These are phyloP conservation scores for Ustilago crameri DNA, from an alignment of 1,284 basidiomycete genomes.

Conservation along the genomic window DNA sequence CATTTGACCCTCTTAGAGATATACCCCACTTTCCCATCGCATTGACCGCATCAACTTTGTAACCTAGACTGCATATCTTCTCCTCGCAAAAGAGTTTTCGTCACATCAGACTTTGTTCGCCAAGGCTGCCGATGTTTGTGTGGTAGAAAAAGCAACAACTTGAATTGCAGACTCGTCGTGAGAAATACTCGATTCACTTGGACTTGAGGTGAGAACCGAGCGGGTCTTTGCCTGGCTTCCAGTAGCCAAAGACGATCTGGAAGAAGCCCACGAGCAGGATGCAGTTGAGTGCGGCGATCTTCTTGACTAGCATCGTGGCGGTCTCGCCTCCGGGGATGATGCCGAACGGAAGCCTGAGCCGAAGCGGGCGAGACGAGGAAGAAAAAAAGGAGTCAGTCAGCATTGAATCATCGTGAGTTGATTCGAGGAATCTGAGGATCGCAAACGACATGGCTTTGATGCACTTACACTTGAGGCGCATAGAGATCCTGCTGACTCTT, in stretches of 20 bases:
- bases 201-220: constrained; percentile 35
- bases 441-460: neutral
- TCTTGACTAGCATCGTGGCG: constrained; percentile 48
- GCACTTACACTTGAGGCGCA: constrained; percentile 50
- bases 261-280: constrained; percentile 43
- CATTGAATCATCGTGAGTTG: neutral
- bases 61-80: constrained; percentile 5
- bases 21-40: constrained; percentile 7
- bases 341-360: constrained; percentile 45
- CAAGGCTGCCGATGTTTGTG: neutral
- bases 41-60: constrained; percentile 6
- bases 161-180: neutral
- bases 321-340: constrained; percentile 46
- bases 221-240: constrained; percentile 49
- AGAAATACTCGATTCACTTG: constrained; percentile 12
- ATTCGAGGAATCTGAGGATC: too few relatives aligned
- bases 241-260: constrained; percentile 46
- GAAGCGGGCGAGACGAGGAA: too few relatives aligned
- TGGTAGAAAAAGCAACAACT: neutral
- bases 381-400: neutral
- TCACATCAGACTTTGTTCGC: neutral
- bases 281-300: constrained; percentile 53
- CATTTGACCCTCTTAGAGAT: neutral
- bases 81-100: neutral
- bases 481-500: constrained; percentile 64